A percentile compares a stretch with the other conserved stretches of the same genome.
These are phyloP conservation scores for Hypoxylon crocopeplum DNA, from an alignment of 495 filamentous ascomycete genomes.

Conservation along the genomic window DNA sequence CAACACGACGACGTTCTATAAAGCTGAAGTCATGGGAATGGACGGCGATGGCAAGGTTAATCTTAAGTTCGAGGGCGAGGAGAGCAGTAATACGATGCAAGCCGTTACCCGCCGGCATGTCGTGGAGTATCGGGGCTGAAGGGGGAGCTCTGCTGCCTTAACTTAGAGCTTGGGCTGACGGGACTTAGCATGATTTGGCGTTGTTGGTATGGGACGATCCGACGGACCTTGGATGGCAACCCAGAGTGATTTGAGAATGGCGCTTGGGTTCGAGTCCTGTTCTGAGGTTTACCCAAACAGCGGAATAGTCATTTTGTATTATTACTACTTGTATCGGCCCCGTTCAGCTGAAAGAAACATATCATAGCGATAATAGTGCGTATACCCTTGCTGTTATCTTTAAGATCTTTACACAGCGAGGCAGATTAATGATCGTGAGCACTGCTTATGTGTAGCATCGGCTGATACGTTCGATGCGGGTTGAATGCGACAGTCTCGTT, in stretches of 20 bases:
- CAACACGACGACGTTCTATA: conserved; percentile 96
- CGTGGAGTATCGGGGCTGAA: conserved; percentile 65
- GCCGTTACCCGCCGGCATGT: conserved; percentile 82
- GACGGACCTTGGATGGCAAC: neutral
- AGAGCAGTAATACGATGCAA: conserved; percentile 78
- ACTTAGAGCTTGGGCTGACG: neutral
- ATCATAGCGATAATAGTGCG: too few relatives aligned
- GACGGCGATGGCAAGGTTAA: conserved; percentile 60
- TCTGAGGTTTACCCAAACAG: too few relatives aligned
- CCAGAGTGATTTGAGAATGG: neutral
- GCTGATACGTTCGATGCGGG: too few relatives aligned
- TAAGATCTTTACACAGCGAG: too few relatives aligned
- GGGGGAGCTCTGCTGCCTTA: conserved; percentile 43
- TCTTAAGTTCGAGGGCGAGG: conserved; percentile 86
- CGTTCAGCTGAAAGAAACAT: too few relatives aligned
- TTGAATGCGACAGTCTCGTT: too few relatives aligned
- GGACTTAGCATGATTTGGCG: conserved; percentile 8
- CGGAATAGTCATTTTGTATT: too few relatives aligned
- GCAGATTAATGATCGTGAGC: too few relatives aligned
- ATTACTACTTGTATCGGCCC: too few relatives aligned
- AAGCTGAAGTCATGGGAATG: conserved; percentile 86
- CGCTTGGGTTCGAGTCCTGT: neutral
- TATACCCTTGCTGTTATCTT: too few relatives aligned
- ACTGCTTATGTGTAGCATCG: too few relatives aligned
- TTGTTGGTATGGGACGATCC: neutral